Evolutionary conservation across 345 rosid genomes (phyloP).

Genomic region (Rhodamnia argentea): DNA sequence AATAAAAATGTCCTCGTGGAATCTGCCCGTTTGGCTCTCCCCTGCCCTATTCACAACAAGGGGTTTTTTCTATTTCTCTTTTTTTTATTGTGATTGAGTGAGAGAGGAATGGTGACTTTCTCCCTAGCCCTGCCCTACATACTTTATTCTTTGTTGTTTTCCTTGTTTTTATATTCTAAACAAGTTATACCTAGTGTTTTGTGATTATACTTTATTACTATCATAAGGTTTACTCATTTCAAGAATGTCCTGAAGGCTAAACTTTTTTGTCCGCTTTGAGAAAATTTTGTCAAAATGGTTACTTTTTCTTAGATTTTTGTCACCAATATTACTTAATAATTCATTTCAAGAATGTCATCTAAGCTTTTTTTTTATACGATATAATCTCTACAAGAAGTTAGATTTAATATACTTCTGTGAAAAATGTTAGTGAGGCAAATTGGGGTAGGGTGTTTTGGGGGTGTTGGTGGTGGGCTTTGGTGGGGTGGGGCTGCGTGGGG

Average conservation of each 20-base stretch:
- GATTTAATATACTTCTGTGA: neutral
- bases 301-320: neutral
- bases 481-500: neutral
- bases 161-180: neutral
- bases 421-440: neutral
- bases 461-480: neutral
- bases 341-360: neutral
- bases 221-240: neutral
- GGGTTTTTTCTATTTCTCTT: neutral
- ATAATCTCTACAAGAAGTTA: neutral
- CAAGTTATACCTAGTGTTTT: neutral
- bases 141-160: neutral
- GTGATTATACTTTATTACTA: neutral
- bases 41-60: neutral
- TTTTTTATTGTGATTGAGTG: neutral
- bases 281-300: neutral
- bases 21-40: neutral
- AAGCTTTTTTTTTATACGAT: neutral
- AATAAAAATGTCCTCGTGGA: neutral
- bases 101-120: neutral
- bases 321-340: neutral
- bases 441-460: neutral
- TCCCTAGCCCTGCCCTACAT: neutral
- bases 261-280: neutral
- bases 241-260: neutral